Base-by-base conservation (phyloP, 345 rosid species). In the Rhizophora mangle region DNA sequence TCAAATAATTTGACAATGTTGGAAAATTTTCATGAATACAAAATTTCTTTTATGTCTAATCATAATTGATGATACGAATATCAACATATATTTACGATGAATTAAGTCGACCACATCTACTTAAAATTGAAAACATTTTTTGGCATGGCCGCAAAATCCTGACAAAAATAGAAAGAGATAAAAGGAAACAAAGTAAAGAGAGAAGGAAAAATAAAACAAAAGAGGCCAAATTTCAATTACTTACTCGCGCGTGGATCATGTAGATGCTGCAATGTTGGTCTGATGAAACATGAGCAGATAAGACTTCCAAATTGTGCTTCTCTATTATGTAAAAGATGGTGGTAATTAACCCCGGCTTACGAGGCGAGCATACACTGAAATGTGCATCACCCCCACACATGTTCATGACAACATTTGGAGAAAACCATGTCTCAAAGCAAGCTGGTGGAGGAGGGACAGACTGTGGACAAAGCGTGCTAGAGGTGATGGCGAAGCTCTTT, bases 391-490 rank as follows among this genome's bases (percentile, higher is more conserved):
- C 74, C 0, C 86, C 88, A 2, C 84, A 78, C 73, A 81, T 70
- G 78, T 73, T 87, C 62, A 85, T 24, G 16, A 82, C 83, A 1
- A 85, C 84, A 62, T 82, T 87, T 0, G 86, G 83, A 1, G 89
- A 85, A 72, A 80, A 73, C 89, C 89, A 83, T 56, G 87, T 79
- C 67, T 77, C 80, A 29, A 82, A 85, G 51, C 71, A 59, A 65
- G 78, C 63, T 13, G 81, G 76, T 31, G 76, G 19, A 36, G 53
- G 39, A 22, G 67, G 43, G 21, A 60, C 65, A 5, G 70, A 63
- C 60, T 65, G 51, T 19, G 74, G 60, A 20, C 46, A 60, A 24
- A 69, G 27, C 53, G 58, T 56, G 63, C 54, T 68, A 47, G 63
- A 11, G 24, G 52, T 32, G 65, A 53, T 20, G 19, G 78, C 22